Base-by-base conservation (phyloP, 202 grass and related monocot genomes). In the Thinopyrum obtusiflorum region DNA sequence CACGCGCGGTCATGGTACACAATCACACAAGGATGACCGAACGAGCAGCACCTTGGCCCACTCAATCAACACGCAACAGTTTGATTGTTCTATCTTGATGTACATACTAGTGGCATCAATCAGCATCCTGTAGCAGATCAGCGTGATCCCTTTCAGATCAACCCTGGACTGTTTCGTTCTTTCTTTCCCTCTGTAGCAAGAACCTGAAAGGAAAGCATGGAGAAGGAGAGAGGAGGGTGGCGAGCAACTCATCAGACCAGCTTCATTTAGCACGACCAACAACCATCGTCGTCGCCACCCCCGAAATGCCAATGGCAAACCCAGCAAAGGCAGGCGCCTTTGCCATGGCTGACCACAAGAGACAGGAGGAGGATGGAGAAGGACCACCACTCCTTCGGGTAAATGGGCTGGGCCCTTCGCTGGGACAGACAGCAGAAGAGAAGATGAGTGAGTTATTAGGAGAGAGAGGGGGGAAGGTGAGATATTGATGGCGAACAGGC, bases 401-500 rank as follows among this genome's bases (percentile, higher is more conserved):
- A 24, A 68, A 39, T 69, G 66, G 0, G 21, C 0, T 25, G 68
- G 68, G 37, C 12, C 68, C 68, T 72, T 44, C 21, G 20, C 29
- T 28, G 14, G 53, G 53, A 57, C 53, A 57, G 53, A n/a, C 36
- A 70, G 21, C 5, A 36, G n/a, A 51, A 35, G 79, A 33, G 79
- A 17, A 15, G 79, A 68, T 20, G 33, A 11, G 40, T 26, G 71
- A 49, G 71, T 75, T 75, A 53, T 75, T 62, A 61, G 26, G 17
- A 24, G 51, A 60, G 32, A n/a, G 32, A 26, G n/a, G 0, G 6
- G 18, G 53, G 53, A 57, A 2, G 53, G 53, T 57, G 53, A 57
- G 53, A 57, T 28, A 69, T 71, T 80, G 65, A 82, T 70, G 80
- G 80, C 80, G 15, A 70, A 57, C 73, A 82, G 80, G 79, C 27